These are phyloP conservation scores for Globisporangium parvum DNA, from an alignment of 352 stramenopile genomes.

Conservation along the genomic window DNA sequence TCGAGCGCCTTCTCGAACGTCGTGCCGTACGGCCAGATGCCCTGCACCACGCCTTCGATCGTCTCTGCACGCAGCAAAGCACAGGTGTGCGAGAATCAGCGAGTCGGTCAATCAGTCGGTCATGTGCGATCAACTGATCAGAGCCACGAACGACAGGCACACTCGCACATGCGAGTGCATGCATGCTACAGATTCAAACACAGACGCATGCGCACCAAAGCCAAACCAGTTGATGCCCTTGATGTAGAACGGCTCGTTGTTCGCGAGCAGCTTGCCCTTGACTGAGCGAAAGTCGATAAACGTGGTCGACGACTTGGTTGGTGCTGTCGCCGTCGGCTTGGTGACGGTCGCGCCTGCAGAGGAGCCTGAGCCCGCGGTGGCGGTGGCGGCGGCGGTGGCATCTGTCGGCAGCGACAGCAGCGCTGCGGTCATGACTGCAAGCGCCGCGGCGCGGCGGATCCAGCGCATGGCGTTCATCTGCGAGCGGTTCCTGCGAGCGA, in stretches of 20 bases:
- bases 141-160: neutral
- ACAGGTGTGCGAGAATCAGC: neutral
- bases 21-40: constrained; percentile 60
- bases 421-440: neutral
- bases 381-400: neutral
- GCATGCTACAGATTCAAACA: constrained; percentile 1
- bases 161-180: neutral
- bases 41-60: constrained; percentile 53
- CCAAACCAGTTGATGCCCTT: constrained; percentile 78
- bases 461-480: constrained; percentile 6
- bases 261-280: constrained; percentile 43
- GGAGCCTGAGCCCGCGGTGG: constrained; percentile 1
- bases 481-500: neutral
- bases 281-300: constrained; percentile 64
- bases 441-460: constrained; percentile 1
- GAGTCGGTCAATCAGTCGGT: too few relatives aligned
- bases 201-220: constrained; percentile 24
- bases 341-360: neutral
- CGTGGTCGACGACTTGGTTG: constrained; percentile 10
- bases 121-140: neutral
- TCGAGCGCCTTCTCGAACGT: constrained; percentile 44
- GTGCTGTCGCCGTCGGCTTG: neutral
- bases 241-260: constrained; percentile 51
- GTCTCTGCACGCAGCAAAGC: constrained; percentile 24
- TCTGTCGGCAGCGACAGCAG: neutral